A percentile compares a stretch with the other conserved stretches of the same genome.
phyloP scores from a whole-genome alignment of 73 alveolate genomes.

The Durusdinium trenchii region DNA sequence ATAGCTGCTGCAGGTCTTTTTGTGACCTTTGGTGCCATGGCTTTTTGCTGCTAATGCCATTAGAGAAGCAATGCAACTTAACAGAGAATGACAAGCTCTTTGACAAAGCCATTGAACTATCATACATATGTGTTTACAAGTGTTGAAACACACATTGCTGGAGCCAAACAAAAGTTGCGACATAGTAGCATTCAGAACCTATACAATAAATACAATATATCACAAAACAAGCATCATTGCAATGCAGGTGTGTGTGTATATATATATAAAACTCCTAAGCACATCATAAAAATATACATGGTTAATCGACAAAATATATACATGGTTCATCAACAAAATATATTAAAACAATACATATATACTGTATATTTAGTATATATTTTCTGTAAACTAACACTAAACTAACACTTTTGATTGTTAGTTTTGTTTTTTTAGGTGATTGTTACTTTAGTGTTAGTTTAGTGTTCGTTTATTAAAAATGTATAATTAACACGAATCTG shows the following conservation, averaged over 20 bases:
- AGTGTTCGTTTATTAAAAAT: neutral
- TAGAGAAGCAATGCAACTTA: too few species aligned
- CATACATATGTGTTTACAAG: too few species aligned
- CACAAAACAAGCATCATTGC: neutral
- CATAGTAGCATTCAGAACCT: too few species aligned
- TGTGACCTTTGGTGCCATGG: neutral
- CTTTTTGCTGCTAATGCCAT: neutral
- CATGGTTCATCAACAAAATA: too few species aligned
- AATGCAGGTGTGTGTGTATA: neutral
- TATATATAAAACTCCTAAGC: neutral
- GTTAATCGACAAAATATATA: too few species aligned
- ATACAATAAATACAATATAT: too few species aligned
- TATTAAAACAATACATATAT: too few species aligned
- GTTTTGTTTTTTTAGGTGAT: neutral
- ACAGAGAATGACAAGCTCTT: too few species aligned
- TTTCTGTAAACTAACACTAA: neutral
- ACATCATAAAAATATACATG: neutral
- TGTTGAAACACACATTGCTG: neutral
- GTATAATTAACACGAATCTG: neutral
- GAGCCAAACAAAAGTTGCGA: too few species aligned
- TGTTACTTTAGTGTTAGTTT: neutral
- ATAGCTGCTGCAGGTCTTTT: neutral
- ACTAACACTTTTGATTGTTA: neutral
- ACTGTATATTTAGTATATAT: too few species aligned
- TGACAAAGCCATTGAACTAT: too few species aligned